phyloP scores from a whole-genome alignment of 208 protist species.

The Leishmania lainsoni region DNA sequence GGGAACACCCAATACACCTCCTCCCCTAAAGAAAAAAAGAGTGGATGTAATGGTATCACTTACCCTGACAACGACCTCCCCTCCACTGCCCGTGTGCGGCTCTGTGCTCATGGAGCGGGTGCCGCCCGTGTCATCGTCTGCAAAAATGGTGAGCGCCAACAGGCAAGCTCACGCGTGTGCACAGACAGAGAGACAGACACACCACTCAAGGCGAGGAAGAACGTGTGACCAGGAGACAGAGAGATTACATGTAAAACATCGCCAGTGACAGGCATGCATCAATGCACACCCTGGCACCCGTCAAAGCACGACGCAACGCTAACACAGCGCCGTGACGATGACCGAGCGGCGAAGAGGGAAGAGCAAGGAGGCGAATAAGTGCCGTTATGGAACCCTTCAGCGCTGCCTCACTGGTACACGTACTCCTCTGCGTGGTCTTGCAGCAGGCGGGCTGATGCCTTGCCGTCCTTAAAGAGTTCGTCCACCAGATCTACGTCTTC shows the following conservation, averaged over 20 bases:
- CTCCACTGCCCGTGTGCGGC: not conserved
- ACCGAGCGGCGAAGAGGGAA: not conserved
- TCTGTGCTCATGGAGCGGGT: not conserved
- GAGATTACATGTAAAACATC: no score
- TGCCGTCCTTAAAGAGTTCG: slow-evolving; percentile 98
- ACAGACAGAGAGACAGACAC: not conserved
- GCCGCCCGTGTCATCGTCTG: not conserved
- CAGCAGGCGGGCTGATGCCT: slow-evolving; percentile 92
- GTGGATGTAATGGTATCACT: not conserved
- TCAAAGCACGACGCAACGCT: not conserved
- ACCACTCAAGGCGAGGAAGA: not conserved
- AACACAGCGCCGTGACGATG: not conserved
- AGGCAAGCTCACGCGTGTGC: not conserved
- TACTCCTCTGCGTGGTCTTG: slow-evolving; percentile 90
- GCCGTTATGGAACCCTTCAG: not conserved
- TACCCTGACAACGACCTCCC: not conserved
- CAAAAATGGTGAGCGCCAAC: not conserved
- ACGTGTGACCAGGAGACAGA: not conserved
- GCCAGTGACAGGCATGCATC: not conserved
- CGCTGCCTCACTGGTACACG: slow-evolving; percentile 82
- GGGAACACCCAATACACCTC: not conserved
- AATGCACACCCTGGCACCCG: not conserved
- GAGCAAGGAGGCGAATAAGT: not conserved
- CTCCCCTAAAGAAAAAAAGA: not conserved
- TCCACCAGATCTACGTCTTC: slow-evolving; percentile 95